phyloP scores from a whole-genome alignment of 495 filamentous ascomycete genomes.

The Xylaria cubensis region DNA sequence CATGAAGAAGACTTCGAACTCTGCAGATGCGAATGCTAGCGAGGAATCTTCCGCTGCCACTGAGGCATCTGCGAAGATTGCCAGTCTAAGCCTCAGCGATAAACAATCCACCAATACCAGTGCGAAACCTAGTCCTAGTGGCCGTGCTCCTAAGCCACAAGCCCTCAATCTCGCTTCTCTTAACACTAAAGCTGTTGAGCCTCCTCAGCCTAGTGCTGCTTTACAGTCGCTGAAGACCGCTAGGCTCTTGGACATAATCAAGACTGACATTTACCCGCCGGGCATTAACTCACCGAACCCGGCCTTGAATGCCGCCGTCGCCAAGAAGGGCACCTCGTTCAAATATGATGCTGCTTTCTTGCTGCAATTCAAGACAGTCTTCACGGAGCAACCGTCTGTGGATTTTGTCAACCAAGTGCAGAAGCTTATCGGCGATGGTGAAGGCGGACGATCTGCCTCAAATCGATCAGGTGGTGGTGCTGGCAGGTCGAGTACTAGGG shows the following conservation, averaged over 20 bases:
- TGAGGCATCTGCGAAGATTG: conserved; percentile 52
- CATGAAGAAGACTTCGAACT: conserved; percentile 36
- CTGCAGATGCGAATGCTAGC: conserved; percentile 37
- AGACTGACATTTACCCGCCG: conserved; percentile 77
- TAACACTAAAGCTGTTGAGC: conserved; percentile 81
- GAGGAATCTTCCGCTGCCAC: conserved; percentile 35
- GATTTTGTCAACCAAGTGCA: conserved; percentile 91
- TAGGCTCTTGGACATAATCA: conserved; percentile 70
- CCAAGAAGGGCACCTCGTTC: conserved; percentile 78
- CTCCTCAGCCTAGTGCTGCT: conserved; percentile 87
- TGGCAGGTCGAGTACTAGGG: conserved; percentile 54
- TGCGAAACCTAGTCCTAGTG: conserved; percentile 59
- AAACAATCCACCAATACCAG: conserved; percentile 59
- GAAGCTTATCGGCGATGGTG: conserved; percentile 77
- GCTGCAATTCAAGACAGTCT: conserved; percentile 93
- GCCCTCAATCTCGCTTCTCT: conserved; percentile 78
- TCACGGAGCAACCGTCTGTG: conserved; percentile 90
- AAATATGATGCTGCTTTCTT: conserved; percentile 96
- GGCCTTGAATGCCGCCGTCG: conserved; percentile 77
- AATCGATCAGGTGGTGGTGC: conserved; percentile 67
- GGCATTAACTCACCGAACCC: conserved; percentile 88
- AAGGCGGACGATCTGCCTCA: conserved; percentile 72
- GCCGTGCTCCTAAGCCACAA: conserved; percentile 72
- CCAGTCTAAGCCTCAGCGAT: conserved; percentile 51
- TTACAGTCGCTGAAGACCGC: conserved; percentile 90